Percentiles rank a stretch among this genome's conserved stretches.
These are phyloP conservation scores for Hypseocharis bilobata DNA, from an alignment of 441 rosid species.

Conservation along the genomic window DNA sequence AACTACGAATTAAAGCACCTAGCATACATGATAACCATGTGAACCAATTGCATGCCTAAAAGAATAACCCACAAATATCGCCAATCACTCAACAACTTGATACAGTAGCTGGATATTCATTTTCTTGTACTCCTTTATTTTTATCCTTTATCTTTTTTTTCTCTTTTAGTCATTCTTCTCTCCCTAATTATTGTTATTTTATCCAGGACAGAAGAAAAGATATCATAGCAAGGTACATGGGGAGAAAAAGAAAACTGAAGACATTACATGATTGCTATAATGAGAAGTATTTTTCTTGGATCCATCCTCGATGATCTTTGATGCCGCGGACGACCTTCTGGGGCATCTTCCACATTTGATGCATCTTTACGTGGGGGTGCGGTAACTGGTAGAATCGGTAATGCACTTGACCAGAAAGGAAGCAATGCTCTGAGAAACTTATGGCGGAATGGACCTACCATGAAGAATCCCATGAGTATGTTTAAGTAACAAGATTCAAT, in stretches of 20 bases:
- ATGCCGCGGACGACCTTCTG: constrained; percentile 60
- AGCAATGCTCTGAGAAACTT: constrained; percentile 86
- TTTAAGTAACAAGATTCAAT: not conserved
- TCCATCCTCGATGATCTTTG: constrained; percentile 71
- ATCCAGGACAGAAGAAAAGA: not conserved
- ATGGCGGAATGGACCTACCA: constrained; percentile 76
- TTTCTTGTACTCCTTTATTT: not conserved
- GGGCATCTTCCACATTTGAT: constrained; percentile 48
- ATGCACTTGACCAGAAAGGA: constrained; percentile 95
- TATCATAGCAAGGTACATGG: not conserved
- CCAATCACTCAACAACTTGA: not conserved
- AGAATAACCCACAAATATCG: not conserved
- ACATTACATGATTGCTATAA: constrained; percentile 81
- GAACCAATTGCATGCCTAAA: not conserved
- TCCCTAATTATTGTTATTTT: not conserved
- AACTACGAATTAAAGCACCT: too few relatives aligned
- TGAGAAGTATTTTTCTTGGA: constrained; percentile 72
- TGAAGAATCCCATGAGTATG: not conserved
- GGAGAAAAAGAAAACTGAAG: constrained; percentile 10
- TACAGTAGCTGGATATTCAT: not conserved
- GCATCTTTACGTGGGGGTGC: constrained; percentile 82
- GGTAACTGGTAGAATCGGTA: constrained; percentile 88
- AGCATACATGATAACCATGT: not conserved
- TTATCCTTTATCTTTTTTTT: not conserved
- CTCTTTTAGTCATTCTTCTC: not conserved